Percentiles rank a stretch among this genome's conserved stretches.
Evolutionary conservation across 305 asterid genomes (phyloP).

Genomic region (Solanum chacoense): DNA sequence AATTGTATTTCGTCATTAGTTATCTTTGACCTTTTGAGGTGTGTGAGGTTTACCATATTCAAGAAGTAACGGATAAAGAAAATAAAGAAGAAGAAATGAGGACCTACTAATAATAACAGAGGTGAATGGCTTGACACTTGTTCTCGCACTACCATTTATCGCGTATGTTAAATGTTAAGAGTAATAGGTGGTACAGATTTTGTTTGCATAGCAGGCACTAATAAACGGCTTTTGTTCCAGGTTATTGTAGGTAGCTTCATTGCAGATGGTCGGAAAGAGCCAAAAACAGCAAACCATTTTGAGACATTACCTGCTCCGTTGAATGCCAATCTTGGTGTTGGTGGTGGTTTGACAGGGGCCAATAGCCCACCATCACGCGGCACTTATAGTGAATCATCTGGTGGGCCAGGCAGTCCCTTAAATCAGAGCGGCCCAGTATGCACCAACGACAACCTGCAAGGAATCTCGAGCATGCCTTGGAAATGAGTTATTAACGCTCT

Average conservation of each 20-base stretch:
- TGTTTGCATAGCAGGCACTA: neutral
- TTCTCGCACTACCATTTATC: neutral
- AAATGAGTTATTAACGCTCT: slow-evolving; percentile 14
- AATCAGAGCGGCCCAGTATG: slow-evolving; percentile 35
- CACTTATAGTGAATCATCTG: slow-evolving; percentile 52
- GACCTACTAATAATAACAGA: neutral
- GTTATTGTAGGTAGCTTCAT: slow-evolving; percentile 52
- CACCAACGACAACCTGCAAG: slow-evolving; percentile 24
- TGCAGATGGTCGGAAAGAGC: slow-evolving; percentile 32
- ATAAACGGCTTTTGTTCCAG: slow-evolving; percentile 19
- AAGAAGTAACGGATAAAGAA: neutral
- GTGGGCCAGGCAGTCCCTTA: slow-evolving; percentile 52
- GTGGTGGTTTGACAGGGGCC: slow-evolving; percentile 17
- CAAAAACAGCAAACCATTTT: slow-evolving; percentile 21
- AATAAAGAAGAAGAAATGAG: neutral
- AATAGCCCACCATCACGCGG: slow-evolving; percentile 41
- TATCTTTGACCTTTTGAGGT: neutral
- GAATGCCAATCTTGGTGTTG: slow-evolving; percentile 19
- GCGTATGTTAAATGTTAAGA: neutral
- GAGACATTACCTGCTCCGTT: slow-evolving; percentile 24
- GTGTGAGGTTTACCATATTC: neutral
- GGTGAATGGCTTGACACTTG: neutral
- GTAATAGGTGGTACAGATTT: neutral
- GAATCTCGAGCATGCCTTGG: slow-evolving; percentile 33
- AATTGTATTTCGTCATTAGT: neutral